These are phyloP conservation scores for Xylariaceae sp. DNA, from an alignment of 2,329 filamentous ascomycete species.

Conservation along the genomic window DNA sequence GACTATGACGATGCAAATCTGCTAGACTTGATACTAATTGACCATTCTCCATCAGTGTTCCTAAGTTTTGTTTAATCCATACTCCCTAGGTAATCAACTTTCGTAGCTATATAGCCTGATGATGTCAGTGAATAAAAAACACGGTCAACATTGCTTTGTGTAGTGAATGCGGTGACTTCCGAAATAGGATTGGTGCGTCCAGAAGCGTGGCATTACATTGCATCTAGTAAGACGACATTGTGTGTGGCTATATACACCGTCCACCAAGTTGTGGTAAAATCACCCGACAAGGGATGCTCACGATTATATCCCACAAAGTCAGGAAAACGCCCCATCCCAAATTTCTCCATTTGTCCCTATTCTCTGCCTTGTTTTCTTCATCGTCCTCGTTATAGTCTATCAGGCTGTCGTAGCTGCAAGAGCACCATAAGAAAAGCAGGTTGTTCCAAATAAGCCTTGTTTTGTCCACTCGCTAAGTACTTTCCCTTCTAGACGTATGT, in stretches of 20 bases:
- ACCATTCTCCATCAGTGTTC: too few species aligned
- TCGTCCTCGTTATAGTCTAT: slow-evolving; percentile 1
- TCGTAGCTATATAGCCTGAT: too few species aligned
- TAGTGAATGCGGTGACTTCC: too few species aligned
- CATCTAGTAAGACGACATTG: slow-evolving; percentile 11
- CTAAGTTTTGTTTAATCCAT: too few species aligned
- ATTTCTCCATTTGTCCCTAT: slow-evolving; percentile 6
- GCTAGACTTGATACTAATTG: too few species aligned
- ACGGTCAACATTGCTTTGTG: too few species aligned
- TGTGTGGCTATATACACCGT: slow-evolving; percentile 15
- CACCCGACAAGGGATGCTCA: slow-evolving; percentile 11
- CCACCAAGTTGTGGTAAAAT: slow-evolving; percentile 10
- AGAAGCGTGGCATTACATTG: slow-evolving; percentile 8
- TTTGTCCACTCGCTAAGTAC: background rate
- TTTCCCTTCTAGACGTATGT: background rate
- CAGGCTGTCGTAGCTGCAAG: background rate
- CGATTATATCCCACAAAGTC: slow-evolving; percentile 14
- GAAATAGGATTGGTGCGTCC: too few species aligned
- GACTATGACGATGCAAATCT: too few species aligned
- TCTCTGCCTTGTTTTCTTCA: slow-evolving; percentile 1
- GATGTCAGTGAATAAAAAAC: too few species aligned
- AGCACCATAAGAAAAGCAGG: slow-evolving; percentile 4
- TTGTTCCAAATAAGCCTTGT: slow-evolving; percentile 1
- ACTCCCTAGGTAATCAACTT: too few species aligned
- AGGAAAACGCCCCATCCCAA: slow-evolving; percentile 2